phyloP scores from a whole-genome alignment of 2,329 filamentous ascomycete genomes.

The Hypoxylon sp. region DNA sequence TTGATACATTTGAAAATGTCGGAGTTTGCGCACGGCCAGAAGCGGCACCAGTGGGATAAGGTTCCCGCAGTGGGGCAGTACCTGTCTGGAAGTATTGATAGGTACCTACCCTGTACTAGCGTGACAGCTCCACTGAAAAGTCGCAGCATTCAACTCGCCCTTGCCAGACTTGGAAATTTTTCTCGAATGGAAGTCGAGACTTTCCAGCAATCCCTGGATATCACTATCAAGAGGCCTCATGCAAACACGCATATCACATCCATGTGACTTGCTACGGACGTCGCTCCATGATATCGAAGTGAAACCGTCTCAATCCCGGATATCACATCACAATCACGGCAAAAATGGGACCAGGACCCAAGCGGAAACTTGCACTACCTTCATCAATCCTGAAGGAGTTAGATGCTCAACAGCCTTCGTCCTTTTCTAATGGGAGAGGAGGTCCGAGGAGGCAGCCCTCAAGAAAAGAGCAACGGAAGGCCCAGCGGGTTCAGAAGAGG shows the following conservation, averaged over 20 bases:
- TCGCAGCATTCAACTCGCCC: neutral
- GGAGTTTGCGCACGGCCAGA: conserved; percentile 8
- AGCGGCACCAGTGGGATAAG: conserved; percentile 1
- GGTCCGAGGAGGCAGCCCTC: conserved; percentile 46
- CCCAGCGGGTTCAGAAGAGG: conserved; percentile 52
- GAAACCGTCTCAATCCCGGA: neutral
- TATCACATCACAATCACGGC: neutral
- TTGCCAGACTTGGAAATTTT: conserved; percentile 1
- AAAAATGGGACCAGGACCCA: conserved; percentile 52
- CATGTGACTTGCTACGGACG: neutral
- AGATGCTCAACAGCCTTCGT: conserved; percentile 51
- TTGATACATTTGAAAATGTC: conserved; percentile 13
- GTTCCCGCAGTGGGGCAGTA: conserved; percentile 41
- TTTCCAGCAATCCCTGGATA: neutral
- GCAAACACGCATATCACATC: neutral
- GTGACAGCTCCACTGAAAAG: neutral
- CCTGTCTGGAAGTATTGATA: neutral
- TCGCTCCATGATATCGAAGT: neutral
- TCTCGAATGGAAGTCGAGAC: neutral
- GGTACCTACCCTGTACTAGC: neutral
- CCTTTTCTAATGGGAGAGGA: conserved; percentile 34
- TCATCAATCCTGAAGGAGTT: conserved; percentile 62
- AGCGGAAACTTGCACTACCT: conserved; percentile 61
- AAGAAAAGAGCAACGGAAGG: conserved; percentile 54
- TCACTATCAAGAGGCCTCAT: neutral